Percentiles rank a stretch among this genome's conserved stretches.
These are phyloP conservation scores for Ogataea chonburiensis DNA, from an alignment of 805 yeast genomes.

Conservation along the genomic window DNA sequence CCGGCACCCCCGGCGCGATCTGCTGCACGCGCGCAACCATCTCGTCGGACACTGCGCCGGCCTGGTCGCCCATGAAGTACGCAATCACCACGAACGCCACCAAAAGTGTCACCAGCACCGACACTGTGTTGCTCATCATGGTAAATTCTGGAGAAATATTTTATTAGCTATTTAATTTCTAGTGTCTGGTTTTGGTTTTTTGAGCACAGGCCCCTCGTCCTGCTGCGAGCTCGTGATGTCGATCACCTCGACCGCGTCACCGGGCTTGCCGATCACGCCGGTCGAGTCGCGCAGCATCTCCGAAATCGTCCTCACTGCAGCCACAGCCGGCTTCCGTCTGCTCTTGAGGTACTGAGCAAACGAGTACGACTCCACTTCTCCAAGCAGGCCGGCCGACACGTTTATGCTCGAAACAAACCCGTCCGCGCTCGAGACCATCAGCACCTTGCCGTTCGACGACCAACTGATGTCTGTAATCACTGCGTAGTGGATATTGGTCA, in stretches of 20 bases:
- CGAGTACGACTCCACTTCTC: constrained; percentile 39
- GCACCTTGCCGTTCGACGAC: constrained; percentile 69
- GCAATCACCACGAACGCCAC: constrained; percentile 58
- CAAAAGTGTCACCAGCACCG: constrained; percentile 47
- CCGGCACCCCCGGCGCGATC: constrained; percentile 70
- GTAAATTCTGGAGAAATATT: constrained; percentile 4
- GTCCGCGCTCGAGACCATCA: constrained; percentile 83
- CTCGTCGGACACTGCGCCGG: constrained; percentile 46
- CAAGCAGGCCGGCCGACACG: constrained; percentile 55
- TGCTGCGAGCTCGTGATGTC: constrained; percentile 8
- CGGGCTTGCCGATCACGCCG: constrained; percentile 8
- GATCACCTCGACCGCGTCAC: constrained; percentile 10
- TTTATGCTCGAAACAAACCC: constrained; percentile 80
- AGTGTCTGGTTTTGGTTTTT: constrained; percentile 1
- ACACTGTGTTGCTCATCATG: constrained; percentile 40
- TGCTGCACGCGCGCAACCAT: constrained; percentile 88
- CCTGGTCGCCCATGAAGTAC: constrained; percentile 41
- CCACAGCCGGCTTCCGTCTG: not conserved
- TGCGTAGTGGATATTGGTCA: constrained; percentile 81
- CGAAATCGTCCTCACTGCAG: constrained; percentile 1
- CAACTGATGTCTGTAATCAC: constrained; percentile 86
- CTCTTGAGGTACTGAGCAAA: constrained; percentile 1
- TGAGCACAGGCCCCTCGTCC: constrained; percentile 4
- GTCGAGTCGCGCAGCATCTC: not conserved
- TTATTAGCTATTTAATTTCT: constrained; percentile 1